Percentiles rank a stretch among this genome's conserved stretches.
phyloP scores from a whole-genome alignment of 805 yeast genomes.

The Cyberlindnera euphorbiiphila region DNA sequence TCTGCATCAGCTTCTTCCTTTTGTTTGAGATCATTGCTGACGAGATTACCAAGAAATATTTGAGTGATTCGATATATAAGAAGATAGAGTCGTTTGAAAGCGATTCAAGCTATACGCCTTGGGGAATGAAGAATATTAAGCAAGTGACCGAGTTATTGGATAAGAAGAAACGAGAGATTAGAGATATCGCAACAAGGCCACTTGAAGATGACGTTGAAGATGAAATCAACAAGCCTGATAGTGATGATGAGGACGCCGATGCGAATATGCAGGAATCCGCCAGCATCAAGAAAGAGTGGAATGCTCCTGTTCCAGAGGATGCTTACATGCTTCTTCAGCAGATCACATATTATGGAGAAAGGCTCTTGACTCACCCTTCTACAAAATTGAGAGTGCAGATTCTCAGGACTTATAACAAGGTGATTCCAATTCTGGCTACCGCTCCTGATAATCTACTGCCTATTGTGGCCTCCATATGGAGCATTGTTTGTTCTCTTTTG shows the following conservation, averaged over 20 bases:
- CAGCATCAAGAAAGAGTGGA: conserved; percentile 49
- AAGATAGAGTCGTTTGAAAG: conserved; percentile 23
- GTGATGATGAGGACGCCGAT: conserved; percentile 28
- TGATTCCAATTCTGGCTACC: conserved; percentile 53
- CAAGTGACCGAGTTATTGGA: conserved; percentile 44
- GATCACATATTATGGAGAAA: conserved; percentile 65
- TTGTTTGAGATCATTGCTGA: conserved; percentile 61
- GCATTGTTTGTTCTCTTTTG: conserved; percentile 31
- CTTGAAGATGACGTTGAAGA: conserved; percentile 40
- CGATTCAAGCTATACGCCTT: conserved; percentile 25
- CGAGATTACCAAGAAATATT: conserved; percentile 40
- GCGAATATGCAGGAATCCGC: conserved; percentile 22
- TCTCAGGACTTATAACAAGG: conserved; percentile 42
- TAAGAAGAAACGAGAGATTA: conserved; percentile 29
- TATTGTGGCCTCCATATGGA: conserved; percentile 51
- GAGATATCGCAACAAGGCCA: conserved; percentile 31
- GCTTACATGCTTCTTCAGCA: conserved; percentile 57
- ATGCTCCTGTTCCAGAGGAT: conserved; percentile 57
- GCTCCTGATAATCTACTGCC: conserved; percentile 44
- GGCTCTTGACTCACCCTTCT: conserved; percentile 66
- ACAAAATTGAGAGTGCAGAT: conserved; percentile 52
- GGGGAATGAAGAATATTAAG: conserved; percentile 43
- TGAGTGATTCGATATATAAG: conserved; percentile 25
- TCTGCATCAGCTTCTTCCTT: conserved; percentile 70
- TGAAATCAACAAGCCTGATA: conserved; percentile 32